Evolutionary conservation across 2,329 filamentous ascomycete species (phyloP), one percentile per base, ranked within the genome.

Genomic region (Penicillium sp.): DNA sequence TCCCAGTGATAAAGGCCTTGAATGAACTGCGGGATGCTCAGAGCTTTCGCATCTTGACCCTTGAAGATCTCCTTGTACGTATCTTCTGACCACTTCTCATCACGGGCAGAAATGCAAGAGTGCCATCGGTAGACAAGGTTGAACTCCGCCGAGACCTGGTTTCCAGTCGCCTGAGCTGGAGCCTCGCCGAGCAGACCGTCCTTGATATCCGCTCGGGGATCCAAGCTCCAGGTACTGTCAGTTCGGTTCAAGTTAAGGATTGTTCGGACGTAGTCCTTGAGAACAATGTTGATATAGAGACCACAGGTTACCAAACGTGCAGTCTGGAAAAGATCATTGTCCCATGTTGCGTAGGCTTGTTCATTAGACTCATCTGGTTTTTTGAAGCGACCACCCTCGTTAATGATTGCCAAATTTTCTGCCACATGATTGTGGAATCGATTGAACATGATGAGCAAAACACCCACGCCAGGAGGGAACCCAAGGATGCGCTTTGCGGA

Each of bases 391-490:
- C 81, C 84, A 41, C 81, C 78, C 67, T 90, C 87, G 59, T 90
- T 89, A 70, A 90, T 89, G 26, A 77, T 73, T 4, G 83, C 81
- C 48, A 90, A 69, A 33, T 86, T 81, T 44, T 84, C 81, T 1
- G 81, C 86, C 4, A 85, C 82, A 53, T 88, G 84, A 68, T 90
- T 90, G 73, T 90, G 88, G 70, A 88, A 89, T 5, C 82, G 79
- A 59, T 78, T 85, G 77, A 88, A 90, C 74, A 89, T 82, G 60
- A 90, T 84, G 35, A 90, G 70, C 60, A 89, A 73, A 11, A 83
- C 82, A 42, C 84, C 84, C n/a, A 89, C 85, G 25, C 87, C 88
- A 0, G 86, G 83, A 4, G 88, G 88, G 54, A 89, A 87, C 3
- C 83, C 82, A 4, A 89, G 73, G 1, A 89, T 73, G 11, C 88